Base-by-base conservation (phyloP, 1,139 yeast species). In the Barnettozyma hawaiiensis region DNA sequence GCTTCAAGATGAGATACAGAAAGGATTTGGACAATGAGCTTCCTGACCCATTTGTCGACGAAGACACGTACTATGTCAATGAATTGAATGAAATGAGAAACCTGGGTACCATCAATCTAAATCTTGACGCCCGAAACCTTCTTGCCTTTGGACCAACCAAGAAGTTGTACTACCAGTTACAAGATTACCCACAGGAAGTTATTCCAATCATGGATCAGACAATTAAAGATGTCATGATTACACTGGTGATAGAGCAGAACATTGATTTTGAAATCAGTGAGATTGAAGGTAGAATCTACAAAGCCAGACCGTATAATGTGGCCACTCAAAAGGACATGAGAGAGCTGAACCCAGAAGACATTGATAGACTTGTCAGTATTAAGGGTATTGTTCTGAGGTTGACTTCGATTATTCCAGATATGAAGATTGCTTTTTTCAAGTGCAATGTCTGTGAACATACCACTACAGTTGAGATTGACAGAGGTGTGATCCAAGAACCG, bases 181-280 rank as follows among this genome's bases (percentile, higher is more conserved):
- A 87, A 52, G 85, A 86, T 58, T 92, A 90, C 60, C 99, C 99
- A 0, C 97, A 90, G 62, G 99, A 92, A 70, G 86, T 92, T 35
- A 82, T 92, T 44, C 97, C 98, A 8, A 86, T 92, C 54, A 89
- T 92, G 97, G 99, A 92, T 71, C 96, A 89, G 59, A 82, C 96
- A 3, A 75, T 90, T 45, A 90, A 89, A 60, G 97, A 92, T 61
- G 84, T 92, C 54, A 78, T 92, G 78, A 81, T 87, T 24, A 83
- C 90, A 7, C 63, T 89, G 16, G 83, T 83, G 19, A 70, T 82
- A 46, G 90, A 85, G 50, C 69, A 69, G 48, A 69, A 72, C 42
- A 63, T 59, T 22, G 66, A 64, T 23, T 58, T 53, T 39, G 59
- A 64, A 43, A 53, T 55, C 14, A 40, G 52, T 37, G 89, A 81